Evolutionary conservation across 495 filamentous ascomycete species (phyloP), one percentile per base, ranked within the genome.

Genomic region (Trichoderma reesei): DNA sequence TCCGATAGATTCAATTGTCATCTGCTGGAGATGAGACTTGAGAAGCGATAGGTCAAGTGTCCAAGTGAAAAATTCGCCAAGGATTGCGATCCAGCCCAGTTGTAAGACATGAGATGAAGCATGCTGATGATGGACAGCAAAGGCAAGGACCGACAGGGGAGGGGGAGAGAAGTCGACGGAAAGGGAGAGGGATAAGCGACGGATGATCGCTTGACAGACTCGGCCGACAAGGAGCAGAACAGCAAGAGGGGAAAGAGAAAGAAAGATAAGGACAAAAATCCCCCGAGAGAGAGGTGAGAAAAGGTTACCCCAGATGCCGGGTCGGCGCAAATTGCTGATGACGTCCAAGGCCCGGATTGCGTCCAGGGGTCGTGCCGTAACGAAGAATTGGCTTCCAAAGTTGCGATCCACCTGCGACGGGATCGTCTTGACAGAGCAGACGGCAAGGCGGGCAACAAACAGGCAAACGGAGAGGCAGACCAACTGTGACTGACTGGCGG

Each of bases 261-360:
- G 37, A 39, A 39, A 5, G 10, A 39, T 4, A 39, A 39, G 10
- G 10, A 39, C 7, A 46, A 46, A 14, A n/a, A n/a, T n/a, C n/a
- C n/a, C n/a, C 16, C 42, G 51, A 56, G 3, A 56, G 44, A 39
- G 37, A 39, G n/a, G n/a, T n/a, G 41, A 44, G n/a, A 56, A 56
- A 56, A 11, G 1, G 18, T 10, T 56, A 56, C 51, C 51, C 51
- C 51, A 34, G 51, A 56, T 56, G 26, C 20, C 26, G 51, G 51
- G 31, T 34, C 51, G 31, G 51, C 26, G 51, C 51, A 56, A 56
- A 56, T 56, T 56, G 51, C 51, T 56, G 26, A 56, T 56, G 51
- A 56, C 51, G 51, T 56, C 51, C 31, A 56, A n/a, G 11, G 51
- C 51, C 51, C 34, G 20, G 20, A 34, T 33, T 56, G 51, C 14